Evolutionary conservation across 257 asterid species (phyloP), one percentile per base, ranked within the genome.

Genomic region (Eucommia ulmoides): DNA sequence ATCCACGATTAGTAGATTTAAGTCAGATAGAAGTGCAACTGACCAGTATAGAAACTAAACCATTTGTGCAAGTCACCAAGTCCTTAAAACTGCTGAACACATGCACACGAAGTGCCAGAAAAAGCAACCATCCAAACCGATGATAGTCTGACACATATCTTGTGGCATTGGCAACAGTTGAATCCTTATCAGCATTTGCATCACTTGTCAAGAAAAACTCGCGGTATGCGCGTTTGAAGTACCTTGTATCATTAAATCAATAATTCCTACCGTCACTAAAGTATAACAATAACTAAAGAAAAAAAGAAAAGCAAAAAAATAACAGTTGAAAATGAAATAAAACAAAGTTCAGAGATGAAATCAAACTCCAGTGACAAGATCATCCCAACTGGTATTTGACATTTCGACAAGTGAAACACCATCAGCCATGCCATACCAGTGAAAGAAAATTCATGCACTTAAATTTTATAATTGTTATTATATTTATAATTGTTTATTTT

Each of bases 61-160:
- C 98, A 59, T 82, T 92, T 41, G 92, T 89, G 72, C 86, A 74
- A 26, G 96, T 82, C 50, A 89, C 88, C 19, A 89, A 72, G 73
- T 83, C 91, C 81, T 82, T 81, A 75, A 79, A 73, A 20, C 74
- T 77, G 66, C 74, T 62, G 65, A 85, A 83, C 24, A 71, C 83
- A 52, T 75, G 94, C 45, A 67, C 75, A 2, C 98, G 93, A 49
- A 89, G 91, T 6, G 83, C 86, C 60, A 89, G 74, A 67, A 85
- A 89, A 19, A 89, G 82, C 64, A 85, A 80, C 94, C 98, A 89
- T 60, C 98, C 98, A 23, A 89, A 82, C 50, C 94, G 98, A 66
- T 80, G 81, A 74, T 78, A 82, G 63, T 67, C 77, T 45, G 83
- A 53, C 47, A 55, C 58, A 33, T 45, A 41, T 61, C 56, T 69